Conservation (phyloP, 2,329 filamentous ascomycete species). For the Aspergillus uvarum region DNA sequence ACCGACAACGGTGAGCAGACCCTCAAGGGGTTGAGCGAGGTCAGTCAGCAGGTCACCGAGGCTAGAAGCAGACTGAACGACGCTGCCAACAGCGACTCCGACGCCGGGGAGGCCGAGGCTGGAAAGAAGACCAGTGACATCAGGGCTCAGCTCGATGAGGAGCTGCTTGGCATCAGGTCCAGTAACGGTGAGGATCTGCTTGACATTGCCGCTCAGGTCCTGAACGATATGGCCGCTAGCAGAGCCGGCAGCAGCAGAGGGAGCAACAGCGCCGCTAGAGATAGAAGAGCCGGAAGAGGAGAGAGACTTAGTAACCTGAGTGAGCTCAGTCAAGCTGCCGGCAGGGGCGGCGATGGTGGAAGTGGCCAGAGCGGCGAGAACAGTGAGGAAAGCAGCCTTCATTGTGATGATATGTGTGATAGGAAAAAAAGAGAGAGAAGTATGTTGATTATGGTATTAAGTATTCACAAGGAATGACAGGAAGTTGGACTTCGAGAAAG, state of each 20-base stretch:
- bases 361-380: slow-evolving; percentile 25
- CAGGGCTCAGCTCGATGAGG: slow-evolving; percentile 33
- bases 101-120: slow-evolving; percentile 30
- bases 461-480: slow-evolving; percentile 22
- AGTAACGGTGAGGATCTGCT: slow-evolving; percentile 31
- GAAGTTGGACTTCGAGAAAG: slow-evolving; percentile 14
- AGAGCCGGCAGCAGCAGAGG: slow-evolving; percentile 11
- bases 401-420: slow-evolving; percentile 20
- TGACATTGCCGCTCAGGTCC: slow-evolving; percentile 29
- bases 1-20: slow-evolving; percentile 32
- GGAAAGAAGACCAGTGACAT: slow-evolving; percentile 28
- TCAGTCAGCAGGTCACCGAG: slow-evolving; percentile 29
- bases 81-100: slow-evolving; percentile 26
- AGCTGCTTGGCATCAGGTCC: slow-evolving; percentile 28
- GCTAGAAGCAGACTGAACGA: slow-evolving; percentile 28
- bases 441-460: not conserved
- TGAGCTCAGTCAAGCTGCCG: slow-evolving; percentile 12
- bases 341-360: slow-evolving; percentile 26
- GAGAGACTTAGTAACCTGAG: slow-evolving; percentile 16
- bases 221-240: slow-evolving; percentile 28
- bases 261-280: slow-evolving; percentile 8
- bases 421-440: slow-evolving; percentile 14
- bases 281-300: slow-evolving; percentile 15
- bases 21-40: slow-evolving; percentile 25
- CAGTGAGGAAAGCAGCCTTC: slow-evolving; percentile 27